These are phyloP conservation scores for Aspergillus nanangensis DNA, from an alignment of 495 filamentous ascomycete genomes.

Conservation along the genomic window DNA sequence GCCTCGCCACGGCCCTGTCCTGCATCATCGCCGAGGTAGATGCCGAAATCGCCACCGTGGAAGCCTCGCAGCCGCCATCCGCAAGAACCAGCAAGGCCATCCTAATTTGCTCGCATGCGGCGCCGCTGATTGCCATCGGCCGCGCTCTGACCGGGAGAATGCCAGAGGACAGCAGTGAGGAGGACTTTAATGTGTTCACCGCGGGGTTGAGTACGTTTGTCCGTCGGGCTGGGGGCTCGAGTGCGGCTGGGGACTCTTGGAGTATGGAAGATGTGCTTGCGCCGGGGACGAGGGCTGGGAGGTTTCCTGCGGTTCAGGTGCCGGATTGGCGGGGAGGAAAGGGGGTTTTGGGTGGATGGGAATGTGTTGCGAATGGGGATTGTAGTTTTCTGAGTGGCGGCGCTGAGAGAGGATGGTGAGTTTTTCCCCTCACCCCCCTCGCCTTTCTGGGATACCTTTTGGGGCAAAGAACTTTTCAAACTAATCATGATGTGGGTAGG, in stretches of 20 bases:
- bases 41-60: constrained; percentile 36
- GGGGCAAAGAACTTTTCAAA: too few relatives aligned
- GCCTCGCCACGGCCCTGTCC: constrained; percentile 65
- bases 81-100: constrained; percentile 51
- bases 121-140: constrained; percentile 79
- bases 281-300: constrained; percentile 23
- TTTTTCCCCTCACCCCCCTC: constrained; percentile 26
- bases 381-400: constrained; percentile 74
- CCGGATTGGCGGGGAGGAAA: constrained; percentile 57
- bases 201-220: constrained; percentile 68
- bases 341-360: constrained; percentile 80
- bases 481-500: too few relatives aligned
- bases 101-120: constrained; percentile 87
- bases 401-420: constrained; percentile 87
- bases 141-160: constrained; percentile 71
- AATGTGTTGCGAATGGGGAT: constrained; percentile 72
- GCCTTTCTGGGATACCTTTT: constrained; percentile 9
- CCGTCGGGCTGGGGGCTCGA: constrained; percentile 14
- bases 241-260: too few relatives aligned
- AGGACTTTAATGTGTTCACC: constrained; percentile 87
- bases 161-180: constrained; percentile 60
- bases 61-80: constrained; percentile 16
- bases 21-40: constrained; percentile 71
- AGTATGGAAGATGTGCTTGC: constrained; percentile 17
- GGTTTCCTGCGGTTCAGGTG: constrained; percentile 30